A percentile compares a stretch with the other conserved stretches of the same genome.
These are phyloP conservation scores for Naganishia liquefaciens DNA, from an alignment of 1,284 basidiomycete genomes.

Conservation along the genomic window DNA sequence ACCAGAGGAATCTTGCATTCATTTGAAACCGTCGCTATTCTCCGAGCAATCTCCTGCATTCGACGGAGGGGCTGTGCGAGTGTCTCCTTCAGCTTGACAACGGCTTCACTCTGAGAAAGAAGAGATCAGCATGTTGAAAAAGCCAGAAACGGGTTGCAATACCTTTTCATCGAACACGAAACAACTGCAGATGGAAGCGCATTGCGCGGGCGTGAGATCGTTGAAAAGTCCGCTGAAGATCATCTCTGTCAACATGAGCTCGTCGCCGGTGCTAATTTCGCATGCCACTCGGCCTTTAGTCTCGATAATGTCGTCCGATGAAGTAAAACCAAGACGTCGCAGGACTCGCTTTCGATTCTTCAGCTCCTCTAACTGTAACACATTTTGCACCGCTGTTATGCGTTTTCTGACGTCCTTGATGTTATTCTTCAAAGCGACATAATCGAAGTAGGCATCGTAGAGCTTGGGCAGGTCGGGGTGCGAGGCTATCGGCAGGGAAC, in stretches of 20 bases:
- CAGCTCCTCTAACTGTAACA: slow-evolving; percentile 95
- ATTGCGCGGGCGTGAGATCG: slow-evolving; percentile 82
- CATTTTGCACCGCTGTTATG: slow-evolving; percentile 85
- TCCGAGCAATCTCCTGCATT: slow-evolving; percentile 91
- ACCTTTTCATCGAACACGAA: slow-evolving; percentile 98
- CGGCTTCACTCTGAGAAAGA: slow-evolving; percentile 73
- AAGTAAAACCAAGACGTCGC: slow-evolving; percentile 87
- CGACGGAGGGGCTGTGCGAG: slow-evolving; percentile 85
- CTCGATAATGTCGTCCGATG: slow-evolving; percentile 86
- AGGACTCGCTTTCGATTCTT: slow-evolving; percentile 93
- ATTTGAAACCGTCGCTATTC: slow-evolving; percentile 93
- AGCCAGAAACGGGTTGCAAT: slow-evolving; percentile 35
- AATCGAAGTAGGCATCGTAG: slow-evolving; percentile 76
- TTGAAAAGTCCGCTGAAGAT: slow-evolving; percentile 98
- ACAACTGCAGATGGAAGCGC: slow-evolving; percentile 87
- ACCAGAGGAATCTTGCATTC: slow-evolving; percentile 86
- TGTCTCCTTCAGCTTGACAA: slow-evolving; percentile 84
- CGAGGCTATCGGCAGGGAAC: slow-evolving; percentile 70
- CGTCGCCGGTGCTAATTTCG: slow-evolving; percentile 97
- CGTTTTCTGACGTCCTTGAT: slow-evolving; percentile 78
- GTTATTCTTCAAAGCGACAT: slow-evolving; percentile 69
- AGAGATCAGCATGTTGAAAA: slow-evolving; percentile 6
- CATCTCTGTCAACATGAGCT: slow-evolving; percentile 92
- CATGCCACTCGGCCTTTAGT: slow-evolving; percentile 98
- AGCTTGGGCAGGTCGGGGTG: slow-evolving; percentile 73